Evolutionary conservation across 208 protist genomes (phyloP), one percentile per base, ranked within the genome.

Genomic region (Herpetomonas tarakana): DNA sequence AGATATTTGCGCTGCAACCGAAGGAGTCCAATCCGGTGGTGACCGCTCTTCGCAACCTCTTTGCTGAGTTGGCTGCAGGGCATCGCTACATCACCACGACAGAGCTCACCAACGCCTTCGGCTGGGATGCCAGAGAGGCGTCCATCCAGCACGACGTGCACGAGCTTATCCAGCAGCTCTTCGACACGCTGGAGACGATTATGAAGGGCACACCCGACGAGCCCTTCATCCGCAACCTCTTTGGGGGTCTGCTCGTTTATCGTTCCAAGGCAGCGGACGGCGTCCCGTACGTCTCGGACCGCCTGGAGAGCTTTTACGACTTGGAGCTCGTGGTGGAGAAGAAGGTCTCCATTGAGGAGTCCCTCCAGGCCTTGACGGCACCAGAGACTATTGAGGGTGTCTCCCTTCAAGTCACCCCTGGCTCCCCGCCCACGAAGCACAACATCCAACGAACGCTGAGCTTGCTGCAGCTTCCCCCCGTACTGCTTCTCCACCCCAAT

Each of bases 401-500:
- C 11, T 72, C 64, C 26, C 41, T 92, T 38, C 86, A 96, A 57
- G 27, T 86, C 4, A 65, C 51, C 9, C 71, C 76, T 44, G 85
- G 76, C 6, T 62, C 58, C 0, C 70, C 64, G 9, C 50, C 75
- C 7, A 76, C 77, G 14, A 56, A 60, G 22, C 81, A 92, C 62
- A 86, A 72, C 21, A 81, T 94, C 49, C 83, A 96, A 39, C 84
- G 91, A 39, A 86, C 67, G 2, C 74, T 79, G 56, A 67, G 65
- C 35, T 92, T 97, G 59, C 52, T 79, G 0, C 59, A 79, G 24
- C 77, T 94, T 25, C 92, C 92, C 6, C 89, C 83, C 21, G 89
- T 98, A 53, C 75, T 98, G 6, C 62, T 92, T n/a, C 65, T 97
- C 25, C 90, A 96, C 58, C 86, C 92, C 3, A 96, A 95, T 52